A percentile compares a stretch with the other conserved stretches of the same genome.
phyloP scores from a whole-genome alignment of 2,329 filamentous ascomycete species.

The Fusarium sp. region DNA sequence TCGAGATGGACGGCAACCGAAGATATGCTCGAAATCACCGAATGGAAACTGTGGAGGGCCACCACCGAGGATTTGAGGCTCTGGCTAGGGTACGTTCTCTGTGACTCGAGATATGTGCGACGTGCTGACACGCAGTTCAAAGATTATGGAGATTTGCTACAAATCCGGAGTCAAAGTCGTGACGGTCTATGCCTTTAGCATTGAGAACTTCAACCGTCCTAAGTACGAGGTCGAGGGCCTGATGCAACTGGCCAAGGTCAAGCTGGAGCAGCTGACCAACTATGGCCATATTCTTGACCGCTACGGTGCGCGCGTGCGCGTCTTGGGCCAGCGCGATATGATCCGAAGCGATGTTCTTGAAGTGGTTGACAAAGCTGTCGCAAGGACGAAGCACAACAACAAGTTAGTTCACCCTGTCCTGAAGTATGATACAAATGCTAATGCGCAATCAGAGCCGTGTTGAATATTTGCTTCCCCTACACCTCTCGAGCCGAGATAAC shows the following conservation, averaged over 20 bases:
- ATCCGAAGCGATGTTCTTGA: constrained; percentile 88
- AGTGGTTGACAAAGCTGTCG: constrained; percentile 85
- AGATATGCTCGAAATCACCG: constrained; percentile 90
- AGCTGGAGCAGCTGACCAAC: constrained; percentile 88
- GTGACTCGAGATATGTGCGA: constrained; percentile 41
- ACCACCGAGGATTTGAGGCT: constrained; percentile 95
- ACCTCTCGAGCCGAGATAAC: constrained; percentile 97
- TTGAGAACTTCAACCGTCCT: constrained; percentile 98
- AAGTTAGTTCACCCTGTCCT: constrained; percentile 61
- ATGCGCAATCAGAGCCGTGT: constrained; percentile 57
- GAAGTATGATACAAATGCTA: constrained; percentile 7
- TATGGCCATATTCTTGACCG: constrained; percentile 93
- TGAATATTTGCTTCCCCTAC: constrained; percentile 98
- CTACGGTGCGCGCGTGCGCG: constrained; percentile 87
- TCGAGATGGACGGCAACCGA: constrained; percentile 98
- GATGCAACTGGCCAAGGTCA: constrained; percentile 98
- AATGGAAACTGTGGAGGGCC: constrained; percentile 96
- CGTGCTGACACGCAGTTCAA: constrained; percentile 19
- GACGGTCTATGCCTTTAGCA: constrained; percentile 97
- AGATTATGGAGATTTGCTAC: constrained; percentile 98
- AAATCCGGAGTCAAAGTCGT: constrained; percentile 96
- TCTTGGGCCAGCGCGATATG: constrained; percentile 85
- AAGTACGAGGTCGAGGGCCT: constrained; percentile 96
- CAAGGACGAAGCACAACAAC: constrained; percentile 87
- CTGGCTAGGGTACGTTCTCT: constrained; percentile 79